Percentiles rank a stretch among this genome's conserved stretches.
These are phyloP conservation scores for Clathrospora elynae DNA, from an alignment of 2,329 filamentous ascomycete species.

Conservation along the genomic window DNA sequence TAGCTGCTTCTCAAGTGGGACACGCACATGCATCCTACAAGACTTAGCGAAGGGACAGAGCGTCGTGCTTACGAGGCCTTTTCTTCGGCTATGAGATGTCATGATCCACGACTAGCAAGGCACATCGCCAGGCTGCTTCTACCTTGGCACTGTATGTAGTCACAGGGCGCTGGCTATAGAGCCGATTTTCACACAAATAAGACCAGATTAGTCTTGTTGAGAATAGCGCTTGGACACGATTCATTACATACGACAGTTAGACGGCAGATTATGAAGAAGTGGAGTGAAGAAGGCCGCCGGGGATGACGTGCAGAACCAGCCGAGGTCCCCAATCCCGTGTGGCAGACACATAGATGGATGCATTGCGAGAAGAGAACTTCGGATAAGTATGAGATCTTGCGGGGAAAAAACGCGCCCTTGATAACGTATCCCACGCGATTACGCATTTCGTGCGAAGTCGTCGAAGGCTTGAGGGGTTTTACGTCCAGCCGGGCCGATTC, in stretches of 20 bases:
- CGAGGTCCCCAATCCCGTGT: conserved; percentile 10
- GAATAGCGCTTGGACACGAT: no score
- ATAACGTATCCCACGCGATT: conserved; percentile 6
- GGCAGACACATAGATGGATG: conserved; percentile 1
- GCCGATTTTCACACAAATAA: no score
- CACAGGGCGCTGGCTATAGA: conserved; percentile 13
- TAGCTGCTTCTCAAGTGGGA: conserved; percentile 13
- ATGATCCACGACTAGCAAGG: conserved; percentile 28
- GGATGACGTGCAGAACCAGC: conserved; percentile 5
- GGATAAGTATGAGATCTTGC: no score
- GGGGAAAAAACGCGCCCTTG: no score
- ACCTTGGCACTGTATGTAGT: conserved; percentile 19
- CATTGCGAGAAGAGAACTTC: neutral
- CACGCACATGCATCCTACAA: conserved; percentile 5
- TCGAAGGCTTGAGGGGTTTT: conserved; percentile 19
- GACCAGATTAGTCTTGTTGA: no score
- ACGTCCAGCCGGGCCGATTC: conserved; percentile 1
- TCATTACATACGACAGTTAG: conserved; percentile 5
- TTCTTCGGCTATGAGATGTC: conserved; percentile 23
- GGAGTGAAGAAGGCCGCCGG: conserved; percentile 8
- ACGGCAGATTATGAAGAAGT: conserved; percentile 1
- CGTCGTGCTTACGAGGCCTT: conserved; percentile 26
- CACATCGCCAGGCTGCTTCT: conserved; percentile 32
- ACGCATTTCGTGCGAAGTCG: conserved; percentile 13
- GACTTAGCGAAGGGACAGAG: conserved; percentile 18